phyloP scores from a whole-genome alignment of 306 rosid genomes.

The Quercus cerris region DNA sequence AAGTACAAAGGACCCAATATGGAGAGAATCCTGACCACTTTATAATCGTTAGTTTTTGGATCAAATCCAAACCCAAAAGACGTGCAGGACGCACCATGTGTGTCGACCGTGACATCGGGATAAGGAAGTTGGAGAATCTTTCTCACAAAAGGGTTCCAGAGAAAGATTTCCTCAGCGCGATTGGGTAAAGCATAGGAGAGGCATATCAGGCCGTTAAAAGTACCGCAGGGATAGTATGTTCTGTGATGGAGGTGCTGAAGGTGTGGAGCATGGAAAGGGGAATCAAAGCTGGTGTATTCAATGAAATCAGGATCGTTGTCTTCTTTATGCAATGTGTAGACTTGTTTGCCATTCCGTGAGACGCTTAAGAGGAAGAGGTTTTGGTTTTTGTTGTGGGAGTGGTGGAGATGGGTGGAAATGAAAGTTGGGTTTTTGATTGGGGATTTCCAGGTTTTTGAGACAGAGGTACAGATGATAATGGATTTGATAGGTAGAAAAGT shows the following conservation, averaged over 20 bases:
- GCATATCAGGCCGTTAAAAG: slow-evolving; percentile 23
- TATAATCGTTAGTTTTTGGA: slow-evolving; percentile 3
- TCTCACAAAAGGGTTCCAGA: slow-evolving; percentile 27
- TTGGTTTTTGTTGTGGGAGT: no score
- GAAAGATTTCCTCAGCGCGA: not conserved
- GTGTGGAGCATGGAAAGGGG: not conserved
- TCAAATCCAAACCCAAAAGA: slow-evolving; percentile 25
- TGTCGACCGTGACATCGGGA: not conserved
- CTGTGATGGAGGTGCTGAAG: no score
- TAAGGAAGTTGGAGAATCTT: slow-evolving; percentile 13
- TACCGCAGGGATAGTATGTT: not conserved
- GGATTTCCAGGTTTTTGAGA: no score
- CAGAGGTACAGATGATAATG: no score
- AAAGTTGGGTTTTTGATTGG: no score
- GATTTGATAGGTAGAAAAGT: no score
- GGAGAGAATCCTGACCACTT: slow-evolving; percentile 8
- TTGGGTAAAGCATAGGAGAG: not conserved
- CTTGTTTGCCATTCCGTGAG: no score
- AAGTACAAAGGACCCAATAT: no score
- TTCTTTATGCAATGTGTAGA: slow-evolving; percentile 1
- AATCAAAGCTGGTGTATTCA: not conserved
- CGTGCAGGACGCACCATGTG: no score
- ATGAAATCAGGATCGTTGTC: not conserved
- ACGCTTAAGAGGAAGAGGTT: no score
- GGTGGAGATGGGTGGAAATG: no score